These are phyloP conservation scores for Fonsecaea multimorphosa DNA, from an alignment of 2,329 filamentous ascomycete species.

Conservation along the genomic window DNA sequence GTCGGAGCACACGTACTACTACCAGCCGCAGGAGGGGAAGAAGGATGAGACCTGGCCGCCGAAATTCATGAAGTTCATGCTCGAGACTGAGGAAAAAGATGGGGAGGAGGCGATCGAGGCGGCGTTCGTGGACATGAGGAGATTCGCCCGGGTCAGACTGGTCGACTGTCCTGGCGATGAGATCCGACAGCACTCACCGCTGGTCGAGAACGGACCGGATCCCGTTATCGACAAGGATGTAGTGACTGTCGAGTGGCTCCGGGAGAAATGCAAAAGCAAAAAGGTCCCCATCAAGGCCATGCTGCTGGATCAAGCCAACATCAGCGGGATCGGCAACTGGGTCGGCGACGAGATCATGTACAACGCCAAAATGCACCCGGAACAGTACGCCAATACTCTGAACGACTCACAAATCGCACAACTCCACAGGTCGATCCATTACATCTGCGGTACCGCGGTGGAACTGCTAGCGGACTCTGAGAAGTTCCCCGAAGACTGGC, in stretches of 20 bases:
- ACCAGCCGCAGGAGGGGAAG: slow-evolving; percentile 66
- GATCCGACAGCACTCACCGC: slow-evolving; percentile 76
- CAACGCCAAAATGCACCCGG: slow-evolving; percentile 85
- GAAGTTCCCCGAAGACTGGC: slow-evolving; percentile 83
- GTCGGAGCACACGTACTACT: slow-evolving; percentile 77
- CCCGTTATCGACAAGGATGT: slow-evolving; percentile 80
- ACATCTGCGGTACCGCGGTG: slow-evolving; percentile 80
- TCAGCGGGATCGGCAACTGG: slow-evolving; percentile 96
- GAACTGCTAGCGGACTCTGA: slow-evolving; percentile 80
- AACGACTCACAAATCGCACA: slow-evolving; percentile 70
- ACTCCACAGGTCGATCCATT: slow-evolving; percentile 74
- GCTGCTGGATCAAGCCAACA: slow-evolving; percentile 82
- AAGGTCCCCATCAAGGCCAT: slow-evolving; percentile 89
- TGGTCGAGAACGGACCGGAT: slow-evolving; percentile 93
- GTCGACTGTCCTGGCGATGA: slow-evolving; percentile 78
- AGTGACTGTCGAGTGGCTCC: slow-evolving; percentile 78
- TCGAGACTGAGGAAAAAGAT: slow-evolving; percentile 66
- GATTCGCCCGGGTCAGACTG: slow-evolving; percentile 79
- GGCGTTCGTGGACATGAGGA: slow-evolving; percentile 82
- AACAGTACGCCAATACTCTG: slow-evolving; percentile 89
- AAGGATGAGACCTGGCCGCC: slow-evolving; percentile 78
- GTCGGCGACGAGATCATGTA: slow-evolving; percentile 94
- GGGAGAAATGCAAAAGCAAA: slow-evolving; percentile 72
- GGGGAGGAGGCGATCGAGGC: slow-evolving; percentile 64
- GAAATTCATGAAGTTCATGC: slow-evolving; percentile 83